Percentiles rank a stretch among this genome's conserved stretches.
phyloP scores from a whole-genome alignment of 495 filamentous ascomycete genomes.

The Hyphodiscus hymeniophilus region DNA sequence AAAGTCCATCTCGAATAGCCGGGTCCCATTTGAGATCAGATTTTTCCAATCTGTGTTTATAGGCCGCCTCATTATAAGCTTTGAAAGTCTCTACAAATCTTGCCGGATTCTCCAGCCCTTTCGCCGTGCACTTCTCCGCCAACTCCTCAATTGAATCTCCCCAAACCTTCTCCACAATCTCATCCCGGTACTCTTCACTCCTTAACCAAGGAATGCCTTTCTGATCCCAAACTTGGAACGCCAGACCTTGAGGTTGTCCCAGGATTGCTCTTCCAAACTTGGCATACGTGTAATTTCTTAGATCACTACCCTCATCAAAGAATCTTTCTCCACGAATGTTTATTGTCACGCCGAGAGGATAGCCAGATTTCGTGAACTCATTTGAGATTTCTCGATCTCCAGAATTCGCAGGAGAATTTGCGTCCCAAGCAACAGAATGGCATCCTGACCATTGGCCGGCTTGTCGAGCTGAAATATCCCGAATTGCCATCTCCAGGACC shows the following conservation, averaged over 20 bases:
- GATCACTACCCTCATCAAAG: slow-evolving; percentile 54
- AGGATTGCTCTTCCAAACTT: slow-evolving; percentile 49
- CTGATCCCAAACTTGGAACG: slow-evolving; percentile 56
- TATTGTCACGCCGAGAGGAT: slow-evolving; percentile 55
- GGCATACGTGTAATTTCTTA: slow-evolving; percentile 58
- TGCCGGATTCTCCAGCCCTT: slow-evolving; percentile 32
- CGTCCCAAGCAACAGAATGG: slow-evolving; percentile 55
- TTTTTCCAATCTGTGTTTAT: slow-evolving; percentile 29
- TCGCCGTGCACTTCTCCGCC: slow-evolving; percentile 33
- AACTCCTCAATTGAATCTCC: slow-evolving; percentile 43
- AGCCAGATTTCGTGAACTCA: slow-evolving; percentile 58
- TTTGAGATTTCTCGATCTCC: slow-evolving; percentile 50
- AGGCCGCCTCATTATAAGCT: slow-evolving; percentile 46
- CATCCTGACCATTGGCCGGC: slow-evolving; percentile 55
- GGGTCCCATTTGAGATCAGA: slow-evolving; percentile 41
- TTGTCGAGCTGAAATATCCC: slow-evolving; percentile 36
- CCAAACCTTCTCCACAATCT: slow-evolving; percentile 40
- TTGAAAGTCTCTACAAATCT: slow-evolving; percentile 39
- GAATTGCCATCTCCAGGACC: slow-evolving; percentile 38
- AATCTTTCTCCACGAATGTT: slow-evolving; percentile 49
- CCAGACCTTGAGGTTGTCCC: slow-evolving; percentile 43
- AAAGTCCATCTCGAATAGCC: slow-evolving; percentile 45
- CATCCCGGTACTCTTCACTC: slow-evolving; percentile 48
- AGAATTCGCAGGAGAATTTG: slow-evolving; percentile 38
- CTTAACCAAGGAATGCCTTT: slow-evolving; percentile 38